These are phyloP conservation scores for Calendula officinalis DNA, from an alignment of 129 eudicot species.

Conservation along the genomic window DNA sequence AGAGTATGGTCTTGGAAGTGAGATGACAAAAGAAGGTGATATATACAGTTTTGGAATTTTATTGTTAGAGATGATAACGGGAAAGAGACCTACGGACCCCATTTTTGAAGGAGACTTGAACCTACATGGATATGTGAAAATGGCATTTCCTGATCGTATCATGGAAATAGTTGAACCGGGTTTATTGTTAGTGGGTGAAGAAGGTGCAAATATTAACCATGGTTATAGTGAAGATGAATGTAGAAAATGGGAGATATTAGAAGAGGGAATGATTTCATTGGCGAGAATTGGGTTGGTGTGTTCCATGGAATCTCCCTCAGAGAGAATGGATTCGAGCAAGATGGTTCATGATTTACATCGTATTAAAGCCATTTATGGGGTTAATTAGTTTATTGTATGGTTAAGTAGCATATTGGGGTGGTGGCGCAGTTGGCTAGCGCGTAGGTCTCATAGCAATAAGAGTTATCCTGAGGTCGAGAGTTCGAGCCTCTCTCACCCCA, in stretches of 20 bases:
- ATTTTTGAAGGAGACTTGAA: slow-evolving; percentile 32
- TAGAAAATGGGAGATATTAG: slow-evolving; percentile 10
- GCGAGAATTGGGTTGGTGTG: slow-evolving; percentile 35
- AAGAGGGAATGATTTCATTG: slow-evolving; percentile 13
- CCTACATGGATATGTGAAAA: slow-evolving; percentile 29
- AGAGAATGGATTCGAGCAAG: slow-evolving; percentile 22
- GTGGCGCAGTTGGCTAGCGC: slow-evolving; percentile 99
- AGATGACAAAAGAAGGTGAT: slow-evolving; percentile 40
- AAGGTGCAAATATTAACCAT: slow-evolving; percentile 10
- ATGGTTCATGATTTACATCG: slow-evolving; percentile 18
- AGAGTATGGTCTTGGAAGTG: slow-evolving; percentile 48
- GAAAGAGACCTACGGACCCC: slow-evolving; percentile 30
- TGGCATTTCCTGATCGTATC: slow-evolving; percentile 32
- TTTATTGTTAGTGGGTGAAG: not conserved
- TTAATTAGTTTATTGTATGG: not conserved
- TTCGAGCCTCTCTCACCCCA: slow-evolving; percentile 99
- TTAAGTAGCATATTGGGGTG: slow-evolving; percentile 38
- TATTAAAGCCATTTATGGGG: not conserved
- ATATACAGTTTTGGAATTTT: slow-evolving; percentile 38
- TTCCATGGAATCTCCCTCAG: slow-evolving; percentile 32
- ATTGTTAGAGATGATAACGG: slow-evolving; percentile 39
- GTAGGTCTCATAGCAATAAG: slow-evolving; percentile 96
- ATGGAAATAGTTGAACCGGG: slow-evolving; percentile 29
- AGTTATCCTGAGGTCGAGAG: slow-evolving; percentile 93
- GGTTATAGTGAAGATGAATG: not conserved